phyloP scores from a whole-genome alignment of 2,329 filamentous ascomycete species.

The Pseudopyrenochaeta lycopersici region DNA sequence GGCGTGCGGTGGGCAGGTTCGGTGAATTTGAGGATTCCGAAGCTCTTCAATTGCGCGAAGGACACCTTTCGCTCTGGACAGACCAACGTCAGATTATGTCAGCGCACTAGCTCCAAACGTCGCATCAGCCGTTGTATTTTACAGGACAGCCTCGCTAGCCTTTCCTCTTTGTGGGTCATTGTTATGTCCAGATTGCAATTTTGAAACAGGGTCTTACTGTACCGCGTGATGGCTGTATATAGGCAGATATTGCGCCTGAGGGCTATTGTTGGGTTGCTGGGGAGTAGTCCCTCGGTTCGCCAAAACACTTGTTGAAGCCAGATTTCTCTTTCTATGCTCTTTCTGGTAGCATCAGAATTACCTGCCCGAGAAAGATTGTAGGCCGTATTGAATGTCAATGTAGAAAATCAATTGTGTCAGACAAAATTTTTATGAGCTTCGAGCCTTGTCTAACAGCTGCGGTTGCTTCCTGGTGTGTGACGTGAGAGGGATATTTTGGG shows the following conservation, averaged over 20 bases:
- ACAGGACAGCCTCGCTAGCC: neutral
- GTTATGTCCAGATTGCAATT: constrained; percentile 9
- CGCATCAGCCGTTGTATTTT: neutral
- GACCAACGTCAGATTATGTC: constrained; percentile 24
- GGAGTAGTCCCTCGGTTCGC: constrained; percentile 6
- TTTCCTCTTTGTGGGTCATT: constrained; percentile 8
- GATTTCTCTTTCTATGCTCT: constrained; percentile 4
- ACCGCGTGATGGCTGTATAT: constrained; percentile 4
- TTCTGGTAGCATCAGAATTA: constrained; percentile 5
- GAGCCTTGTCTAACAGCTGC: neutral
- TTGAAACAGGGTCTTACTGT: neutral
- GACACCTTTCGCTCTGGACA: constrained; percentile 8
- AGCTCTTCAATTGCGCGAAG: constrained; percentile 30
- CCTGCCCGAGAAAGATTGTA: neutral
- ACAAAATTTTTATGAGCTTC: neutral
- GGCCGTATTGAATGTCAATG: constrained; percentile 1
- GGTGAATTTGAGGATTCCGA: constrained; percentile 37
- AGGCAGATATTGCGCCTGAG: constrained; percentile 4
- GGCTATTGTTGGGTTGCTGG: neutral
- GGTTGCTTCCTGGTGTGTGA: neutral
- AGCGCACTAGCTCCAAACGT: constrained; percentile 19
- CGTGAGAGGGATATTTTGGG: constrained; percentile 7
- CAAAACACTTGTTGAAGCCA: constrained; percentile 8
- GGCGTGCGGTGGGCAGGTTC: constrained; percentile 35
- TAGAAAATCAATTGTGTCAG: neutral